Conservation (phyloP, 306 rosid species). For the Cicer bijugum region DNA sequence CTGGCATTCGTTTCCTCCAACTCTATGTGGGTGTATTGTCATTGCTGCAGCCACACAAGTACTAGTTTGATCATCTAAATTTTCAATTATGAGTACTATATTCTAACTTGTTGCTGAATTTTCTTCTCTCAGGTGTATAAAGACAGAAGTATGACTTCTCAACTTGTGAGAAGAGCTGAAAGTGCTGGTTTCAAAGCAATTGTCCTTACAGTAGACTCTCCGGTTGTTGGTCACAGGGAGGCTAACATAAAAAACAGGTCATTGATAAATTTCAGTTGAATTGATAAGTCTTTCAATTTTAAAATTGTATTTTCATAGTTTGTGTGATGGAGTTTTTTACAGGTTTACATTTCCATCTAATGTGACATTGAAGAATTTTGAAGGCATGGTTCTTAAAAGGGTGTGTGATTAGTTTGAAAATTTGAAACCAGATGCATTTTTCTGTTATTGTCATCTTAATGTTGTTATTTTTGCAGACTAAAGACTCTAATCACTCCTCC, state of each 20-base stretch:
- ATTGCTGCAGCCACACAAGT: constrained; percentile 1
- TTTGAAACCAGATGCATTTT: constrained; percentile 13
- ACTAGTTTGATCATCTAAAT: constrained; percentile 13
- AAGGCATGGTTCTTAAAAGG: constrained; percentile 21
- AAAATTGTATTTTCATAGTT: not conserved
- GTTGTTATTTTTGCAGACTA: constrained; percentile 52
- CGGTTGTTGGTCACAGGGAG: constrained; percentile 87
- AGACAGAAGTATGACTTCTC: constrained; percentile 73
- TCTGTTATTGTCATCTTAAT: constrained; percentile 13
- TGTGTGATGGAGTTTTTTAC: constrained; percentile 34
- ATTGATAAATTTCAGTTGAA: constrained; percentile 17
- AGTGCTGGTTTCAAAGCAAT: constrained; percentile 96
- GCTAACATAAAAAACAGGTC: constrained; percentile 91
- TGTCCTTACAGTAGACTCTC: constrained; percentile 89
- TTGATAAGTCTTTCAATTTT: not conserved
- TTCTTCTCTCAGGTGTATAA: constrained; percentile 61
- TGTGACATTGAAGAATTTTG: not conserved
- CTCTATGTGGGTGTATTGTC: constrained; percentile 63
- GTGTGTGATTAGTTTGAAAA: constrained; percentile 43
- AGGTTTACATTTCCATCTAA: not conserved
- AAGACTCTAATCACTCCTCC: constrained; percentile 72
- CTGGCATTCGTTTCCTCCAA: constrained; percentile 95
- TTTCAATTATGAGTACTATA: constrained; percentile 10
- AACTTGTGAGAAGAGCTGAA: constrained; percentile 94
- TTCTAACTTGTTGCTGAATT: not conserved